Evolutionary conservation across 768 basidiomycete genomes (phyloP).

Genomic region (Termitomyces sp.): DNA sequence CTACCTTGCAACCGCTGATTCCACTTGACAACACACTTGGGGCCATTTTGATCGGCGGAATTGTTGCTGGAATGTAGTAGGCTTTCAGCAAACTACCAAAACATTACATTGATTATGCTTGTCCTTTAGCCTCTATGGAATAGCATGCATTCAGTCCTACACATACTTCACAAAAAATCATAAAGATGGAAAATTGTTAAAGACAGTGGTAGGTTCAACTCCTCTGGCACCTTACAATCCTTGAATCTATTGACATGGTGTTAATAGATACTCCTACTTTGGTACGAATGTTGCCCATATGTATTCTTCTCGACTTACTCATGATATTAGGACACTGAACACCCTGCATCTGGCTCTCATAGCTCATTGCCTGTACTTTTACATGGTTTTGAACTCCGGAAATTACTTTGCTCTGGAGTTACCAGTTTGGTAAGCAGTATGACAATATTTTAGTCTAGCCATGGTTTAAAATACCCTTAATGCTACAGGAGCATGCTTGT

Average conservation of each 20-base stretch:
- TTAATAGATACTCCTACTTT: slow-evolving; percentile 1
- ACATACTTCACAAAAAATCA: neutral
- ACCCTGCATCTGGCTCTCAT: neutral
- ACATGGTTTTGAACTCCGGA: neutral
- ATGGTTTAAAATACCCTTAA: neutral
- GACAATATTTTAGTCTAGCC: neutral
- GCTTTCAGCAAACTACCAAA: neutral
- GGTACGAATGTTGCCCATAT: neutral
- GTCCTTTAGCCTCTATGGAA: slow-evolving; percentile 6
- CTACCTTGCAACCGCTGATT: neutral
- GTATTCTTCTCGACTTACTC: neutral
- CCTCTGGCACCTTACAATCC: neutral
- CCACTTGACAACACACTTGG: neutral
- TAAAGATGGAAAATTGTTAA: slow-evolving; percentile 2
- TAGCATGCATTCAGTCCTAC: slow-evolving; percentile 3
- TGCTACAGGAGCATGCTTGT: neutral
- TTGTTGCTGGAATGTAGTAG: neutral
- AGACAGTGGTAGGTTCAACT: neutral
- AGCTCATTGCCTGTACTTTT: slow-evolving; percentile 5
- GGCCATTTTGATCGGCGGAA: neutral
- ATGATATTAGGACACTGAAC: slow-evolving; percentile 3
- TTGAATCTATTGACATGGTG: neutral
- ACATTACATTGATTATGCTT: neutral
- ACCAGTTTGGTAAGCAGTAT: neutral
- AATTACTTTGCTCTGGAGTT: neutral